Base-by-base conservation (phyloP, 2,329 filamentous ascomycete species). In the Clarireedia hainanense region DNA sequence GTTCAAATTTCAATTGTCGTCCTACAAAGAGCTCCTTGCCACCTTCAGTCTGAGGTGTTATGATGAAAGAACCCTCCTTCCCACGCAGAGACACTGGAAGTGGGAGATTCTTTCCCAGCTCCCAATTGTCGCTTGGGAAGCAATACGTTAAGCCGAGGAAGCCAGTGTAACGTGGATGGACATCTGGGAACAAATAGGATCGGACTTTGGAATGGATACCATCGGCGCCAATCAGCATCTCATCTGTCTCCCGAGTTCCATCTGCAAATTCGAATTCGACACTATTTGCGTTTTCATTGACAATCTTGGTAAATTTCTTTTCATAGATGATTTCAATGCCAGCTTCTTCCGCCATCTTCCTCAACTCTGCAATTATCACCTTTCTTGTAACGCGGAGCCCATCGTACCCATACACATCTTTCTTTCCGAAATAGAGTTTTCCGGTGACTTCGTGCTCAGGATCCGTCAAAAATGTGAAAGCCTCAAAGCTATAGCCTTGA, bases 181-280 rank as follows among this genome's bases (percentile, higher is more conserved):
- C 61, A 0, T 74, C 71, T 0, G 79, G 76, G 47, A 76, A 72
- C 0, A 85, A 68, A 45, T 80, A 75, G 3, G 68, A 71, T 3
- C 80, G 73, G 0, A 84, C 77, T 0, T 68, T 71, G 0, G 80
- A 83, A 63, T 84, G 78, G 49, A 84, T 84, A 1, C 81, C 81
- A 57, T 84, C 81, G 0, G 79, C 77, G 0, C 80, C 81, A n/a
- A 84, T 70, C 0, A 85, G 72, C 12, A 80, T 63, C 2, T 68
- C 61, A 0, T 77, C 75, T 0, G 61, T 65, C 1, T 62, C 69
- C 0, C 63, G 68, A 0, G 70, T 70, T 1, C 76, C 78, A 53
- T 80, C 75, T 0, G 66, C 66, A 55, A 82, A 79, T 12, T 70
- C 70, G 60, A 76, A 77, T 0, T 67, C 72, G 0, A 81, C 76